Evolutionary conservation across 1,284 basidiomycete species (phyloP), one percentile per base, ranked within the genome.

Genomic region (Trichosporon coremiiforme): DNA sequence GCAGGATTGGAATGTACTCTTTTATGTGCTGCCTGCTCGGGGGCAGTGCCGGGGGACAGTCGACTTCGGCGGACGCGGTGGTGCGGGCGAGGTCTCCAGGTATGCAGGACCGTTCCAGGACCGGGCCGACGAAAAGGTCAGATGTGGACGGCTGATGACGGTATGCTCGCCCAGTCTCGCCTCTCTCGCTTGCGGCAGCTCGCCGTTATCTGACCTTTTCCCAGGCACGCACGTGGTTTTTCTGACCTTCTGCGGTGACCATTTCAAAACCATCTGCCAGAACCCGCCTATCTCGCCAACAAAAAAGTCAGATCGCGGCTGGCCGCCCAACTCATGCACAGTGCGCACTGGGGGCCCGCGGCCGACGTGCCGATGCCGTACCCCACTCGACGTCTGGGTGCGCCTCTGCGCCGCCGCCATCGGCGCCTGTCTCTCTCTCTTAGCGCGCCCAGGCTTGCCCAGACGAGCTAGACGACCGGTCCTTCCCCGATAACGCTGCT

Each of bases 141-240:
- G 50, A 53, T 53, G 50, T 25, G 15, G 50, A 38, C 57, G 57
- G 57, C 57, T 62, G 57, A 62, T 62, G 57, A 62, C 57, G 57
- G 57, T 62, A 62, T 62, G 29, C 57, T 62, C 57, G 57, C 57
- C 57, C 31, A 62, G 33, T 10, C 57, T 62, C 57, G 57, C 57
- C 57, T 62, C 29, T 62, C 57, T 62, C 57, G 57, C 57, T 62
- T 33, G 57, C 22, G 50, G n/a, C 9, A 25, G 9, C 7, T 53
- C 50, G 20, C 50, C 50, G 50, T 25, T 53, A 53, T 53, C 50
- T 53, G 50, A 53, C 50, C 50, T 53, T 53, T 53, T 53, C 22
- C 50, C 50, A 53, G 50, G 50, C 20, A 53, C 50, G 50, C 50
- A 53, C 50, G 50, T 53, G 50, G 50, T 22, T 53, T 53, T 25